Conservation (phyloP, 257 asterid genomes). For the Solanum arcanum region DNA sequence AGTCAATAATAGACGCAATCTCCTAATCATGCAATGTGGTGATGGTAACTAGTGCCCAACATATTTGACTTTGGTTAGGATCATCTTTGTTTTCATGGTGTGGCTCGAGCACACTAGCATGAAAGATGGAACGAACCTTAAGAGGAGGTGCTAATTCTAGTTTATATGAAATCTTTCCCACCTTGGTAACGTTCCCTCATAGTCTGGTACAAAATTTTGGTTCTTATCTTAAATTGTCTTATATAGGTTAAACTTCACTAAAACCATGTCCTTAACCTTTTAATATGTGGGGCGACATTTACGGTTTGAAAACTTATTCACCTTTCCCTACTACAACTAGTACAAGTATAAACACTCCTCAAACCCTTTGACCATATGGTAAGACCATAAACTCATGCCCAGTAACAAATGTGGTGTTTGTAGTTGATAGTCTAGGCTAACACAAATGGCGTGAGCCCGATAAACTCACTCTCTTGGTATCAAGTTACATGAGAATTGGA, state of each 20-base stretch:
- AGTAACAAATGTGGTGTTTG: neutral
- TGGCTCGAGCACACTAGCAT: neutral
- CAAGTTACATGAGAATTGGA: neutral
- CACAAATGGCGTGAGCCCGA: neutral
- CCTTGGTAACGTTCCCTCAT: neutral
- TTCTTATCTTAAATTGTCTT: neutral
- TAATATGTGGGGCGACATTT: neutral
- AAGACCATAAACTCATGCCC: neutral
- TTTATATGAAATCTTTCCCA: neutral
- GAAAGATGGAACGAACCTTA: neutral
- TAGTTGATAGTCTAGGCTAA: neutral
- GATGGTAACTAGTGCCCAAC: neutral
- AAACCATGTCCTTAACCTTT: neutral
- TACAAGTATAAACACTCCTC: neutral
- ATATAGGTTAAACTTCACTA: neutral
- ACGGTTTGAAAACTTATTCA: neutral
- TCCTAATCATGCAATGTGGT: neutral
- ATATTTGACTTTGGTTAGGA: neutral
- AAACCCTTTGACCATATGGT: neutral
- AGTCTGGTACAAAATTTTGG: neutral
- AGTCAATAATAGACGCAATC: neutral
- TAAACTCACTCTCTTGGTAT: neutral
- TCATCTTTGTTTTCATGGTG: neutral
- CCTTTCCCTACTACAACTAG: neutral
- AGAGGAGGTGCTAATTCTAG: neutral